A percentile compares a stretch with the other conserved stretches of the same genome.
These are phyloP conservation scores for Coccomyxa sp. DNA, from an alignment of 139 green algal species.

Conservation along the genomic window DNA sequence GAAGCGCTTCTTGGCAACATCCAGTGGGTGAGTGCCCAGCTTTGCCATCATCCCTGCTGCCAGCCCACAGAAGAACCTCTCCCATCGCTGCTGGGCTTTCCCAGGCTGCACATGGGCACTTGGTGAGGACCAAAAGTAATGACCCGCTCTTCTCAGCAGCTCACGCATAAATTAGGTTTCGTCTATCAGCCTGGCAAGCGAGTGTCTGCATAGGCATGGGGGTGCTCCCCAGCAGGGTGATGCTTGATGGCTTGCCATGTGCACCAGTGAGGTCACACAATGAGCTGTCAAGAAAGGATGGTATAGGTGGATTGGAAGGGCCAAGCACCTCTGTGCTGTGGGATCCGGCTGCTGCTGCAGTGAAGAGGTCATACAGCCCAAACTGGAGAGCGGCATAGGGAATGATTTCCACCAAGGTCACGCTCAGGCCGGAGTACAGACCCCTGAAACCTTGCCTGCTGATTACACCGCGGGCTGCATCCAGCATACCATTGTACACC, in stretches of 20 bases:
- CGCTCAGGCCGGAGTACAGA: constrained; percentile 80
- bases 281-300: not conserved
- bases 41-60: constrained; percentile 83
- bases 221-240: too few relatives aligned
- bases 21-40: constrained; percentile 83
- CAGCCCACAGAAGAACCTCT: constrained; percentile 70
- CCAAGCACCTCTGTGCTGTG: not conserved
- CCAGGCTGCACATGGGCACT: too few relatives aligned
- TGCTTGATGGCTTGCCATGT: too few relatives aligned
- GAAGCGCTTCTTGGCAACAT: constrained; percentile 98
- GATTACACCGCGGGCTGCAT: constrained; percentile 61
- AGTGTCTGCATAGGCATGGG: too few relatives aligned
- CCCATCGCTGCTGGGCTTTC: not conserved
- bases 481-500: constrained; percentile 73
- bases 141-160: too few relatives aligned
- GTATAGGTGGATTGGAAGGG: not conserved
- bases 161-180: too few relatives aligned
- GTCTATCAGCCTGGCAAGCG: too few relatives aligned
- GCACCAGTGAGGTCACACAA: not conserved
- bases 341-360: constrained; percentile 18
- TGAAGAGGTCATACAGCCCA: constrained; percentile 90
- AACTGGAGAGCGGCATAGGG: constrained; percentile 97
- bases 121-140: too few relatives aligned
- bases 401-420: constrained; percentile 96
- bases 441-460: constrained; percentile 42